phyloP scores from a whole-genome alignment of 257 asterid genomes.

The Capsicum rhomboideum region DNA sequence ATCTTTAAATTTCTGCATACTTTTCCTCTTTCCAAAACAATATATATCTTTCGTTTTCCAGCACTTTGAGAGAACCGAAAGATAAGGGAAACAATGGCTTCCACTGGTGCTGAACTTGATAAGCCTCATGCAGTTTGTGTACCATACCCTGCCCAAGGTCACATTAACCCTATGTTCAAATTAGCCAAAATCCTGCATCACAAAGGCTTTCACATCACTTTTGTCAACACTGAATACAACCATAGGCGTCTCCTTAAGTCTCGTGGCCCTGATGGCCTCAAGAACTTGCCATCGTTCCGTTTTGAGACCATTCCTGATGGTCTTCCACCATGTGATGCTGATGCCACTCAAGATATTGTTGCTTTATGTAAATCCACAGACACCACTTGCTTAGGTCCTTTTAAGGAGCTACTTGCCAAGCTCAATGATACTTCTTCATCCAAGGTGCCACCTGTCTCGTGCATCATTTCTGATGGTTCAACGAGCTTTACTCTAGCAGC shows the following conservation, averaged over 20 bases:
- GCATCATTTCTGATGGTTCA: conserved; percentile 16
- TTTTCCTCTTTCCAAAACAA: neutral
- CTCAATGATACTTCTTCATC: conserved; percentile 8
- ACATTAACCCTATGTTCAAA: conserved; percentile 21
- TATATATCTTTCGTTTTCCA: neutral
- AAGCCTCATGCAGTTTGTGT: conserved; percentile 29
- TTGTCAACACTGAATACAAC: conserved; percentile 9
- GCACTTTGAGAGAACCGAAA: neutral
- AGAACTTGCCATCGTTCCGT: conserved; percentile 17
- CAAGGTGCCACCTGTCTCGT: conserved; percentile 15
- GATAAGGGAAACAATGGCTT: conserved; percentile 3
- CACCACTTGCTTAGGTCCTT: conserved; percentile 8
- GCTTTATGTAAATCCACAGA: conserved; percentile 14
- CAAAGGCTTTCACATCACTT: conserved; percentile 18
- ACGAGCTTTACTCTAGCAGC: conserved; percentile 20
- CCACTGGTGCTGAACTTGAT: conserved; percentile 1
- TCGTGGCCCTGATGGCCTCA: conserved; percentile 15
- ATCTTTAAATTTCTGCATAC: neutral
- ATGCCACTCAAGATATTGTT: conserved; percentile 20
- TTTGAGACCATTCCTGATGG: conserved; percentile 27
- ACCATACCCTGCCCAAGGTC: conserved; percentile 30
- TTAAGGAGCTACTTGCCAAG: conserved; percentile 4
- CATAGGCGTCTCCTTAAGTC: conserved; percentile 18
- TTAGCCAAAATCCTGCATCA: conserved; percentile 26
- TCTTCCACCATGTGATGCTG: conserved; percentile 19